Evolutionary conservation across 805 yeast genomes (phyloP), one percentile per base, ranked within the genome.

Genomic region (Hanseniaspora clermontiae): DNA sequence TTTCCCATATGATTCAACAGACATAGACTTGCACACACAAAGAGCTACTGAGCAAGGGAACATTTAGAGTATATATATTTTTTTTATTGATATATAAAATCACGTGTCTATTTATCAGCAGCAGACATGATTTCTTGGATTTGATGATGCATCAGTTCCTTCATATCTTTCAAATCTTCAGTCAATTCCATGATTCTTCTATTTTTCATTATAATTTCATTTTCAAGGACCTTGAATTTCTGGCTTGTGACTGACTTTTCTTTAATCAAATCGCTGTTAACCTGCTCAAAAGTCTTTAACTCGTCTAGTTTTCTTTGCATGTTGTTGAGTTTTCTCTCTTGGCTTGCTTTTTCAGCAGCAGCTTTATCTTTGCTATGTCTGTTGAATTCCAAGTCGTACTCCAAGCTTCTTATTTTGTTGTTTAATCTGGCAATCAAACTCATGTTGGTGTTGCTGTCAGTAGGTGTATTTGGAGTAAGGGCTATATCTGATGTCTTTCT

Each of bases 151-250:
- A 88, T 77, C 73, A 93, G 73, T 49, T 87, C 95, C 69, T 93
- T 93, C 68, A 91, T 74, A 68, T 93, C 98, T 5, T 74, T 77
- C 17, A 93, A 91, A 65, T 93, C 98, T 8, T 95, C 95, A 61
- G 76, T 77, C 48, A 93, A 74, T 68, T 93, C 98, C 57, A 82
- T 85, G 5, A 87, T 91, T 60, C 74, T 76, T 66, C 95, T 98
- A 6, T 87, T 77, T 66, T 89, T 89, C 65, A 90, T 96, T 6
- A 96, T 96, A 15, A 91, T 73, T 57, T 86, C 65, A 61, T 81
- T 85, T n/a, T 67, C 59, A 48, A 89, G 69, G 50, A 86, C 77
- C 6, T 83, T 78, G 56, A 76, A 74, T 54, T 70, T 69, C 20
- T 67, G 63, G 17, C 72, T 74, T 47, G 80, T 59, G 27, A 69